These are phyloP conservation scores for Hortaea werneckii DNA, from an alignment of 2,329 filamentous ascomycete genomes.

Conservation along the genomic window DNA sequence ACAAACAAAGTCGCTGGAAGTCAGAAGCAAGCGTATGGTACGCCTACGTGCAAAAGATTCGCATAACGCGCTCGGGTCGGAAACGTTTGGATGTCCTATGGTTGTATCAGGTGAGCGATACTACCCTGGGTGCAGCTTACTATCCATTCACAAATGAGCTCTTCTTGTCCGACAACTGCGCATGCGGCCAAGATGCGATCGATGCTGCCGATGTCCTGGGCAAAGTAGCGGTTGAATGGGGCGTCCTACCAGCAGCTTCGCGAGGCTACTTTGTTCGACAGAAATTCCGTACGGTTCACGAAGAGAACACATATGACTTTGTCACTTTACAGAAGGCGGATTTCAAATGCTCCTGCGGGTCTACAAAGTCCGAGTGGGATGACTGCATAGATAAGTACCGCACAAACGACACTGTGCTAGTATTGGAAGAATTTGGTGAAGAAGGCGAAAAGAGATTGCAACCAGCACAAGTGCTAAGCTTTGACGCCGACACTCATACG, in stretches of 20 bases:
- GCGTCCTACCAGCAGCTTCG: slow-evolving; percentile 41
- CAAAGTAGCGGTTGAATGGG: slow-evolving; percentile 48
- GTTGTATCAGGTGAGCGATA: slow-evolving; percentile 64
- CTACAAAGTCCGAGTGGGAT: slow-evolving; percentile 10
- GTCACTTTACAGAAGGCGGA: slow-evolving; percentile 47
- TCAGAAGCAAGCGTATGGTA: slow-evolving; percentile 51
- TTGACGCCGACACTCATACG: slow-evolving; percentile 27
- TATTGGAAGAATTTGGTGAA: slow-evolving; percentile 15
- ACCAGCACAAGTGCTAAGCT: slow-evolving; percentile 48
- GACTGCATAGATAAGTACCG: slow-evolving; percentile 25
- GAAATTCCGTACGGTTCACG: slow-evolving; percentile 48
- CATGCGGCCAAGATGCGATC: slow-evolving; percentile 49
- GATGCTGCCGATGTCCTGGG: slow-evolving; percentile 46
- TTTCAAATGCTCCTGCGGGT: slow-evolving; percentile 40
- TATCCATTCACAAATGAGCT: slow-evolving; percentile 66
- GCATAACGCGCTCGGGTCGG: slow-evolving; percentile 25
- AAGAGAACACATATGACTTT: slow-evolving; percentile 46
- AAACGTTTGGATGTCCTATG: slow-evolving; percentile 55
- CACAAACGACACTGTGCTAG: slow-evolving; percentile 53
- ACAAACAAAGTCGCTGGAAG: slow-evolving; percentile 47
- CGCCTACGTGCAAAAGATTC: slow-evolving; percentile 54
- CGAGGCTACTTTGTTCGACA: slow-evolving; percentile 59
- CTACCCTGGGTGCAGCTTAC: slow-evolving; percentile 54
- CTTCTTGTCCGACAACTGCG: slow-evolving; percentile 64
- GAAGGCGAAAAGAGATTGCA: slow-evolving; percentile 36